Evolutionary conservation across 345 rosid genomes (phyloP), one percentile per base, ranked within the genome.

Genomic region (Citrus australasica): DNA sequence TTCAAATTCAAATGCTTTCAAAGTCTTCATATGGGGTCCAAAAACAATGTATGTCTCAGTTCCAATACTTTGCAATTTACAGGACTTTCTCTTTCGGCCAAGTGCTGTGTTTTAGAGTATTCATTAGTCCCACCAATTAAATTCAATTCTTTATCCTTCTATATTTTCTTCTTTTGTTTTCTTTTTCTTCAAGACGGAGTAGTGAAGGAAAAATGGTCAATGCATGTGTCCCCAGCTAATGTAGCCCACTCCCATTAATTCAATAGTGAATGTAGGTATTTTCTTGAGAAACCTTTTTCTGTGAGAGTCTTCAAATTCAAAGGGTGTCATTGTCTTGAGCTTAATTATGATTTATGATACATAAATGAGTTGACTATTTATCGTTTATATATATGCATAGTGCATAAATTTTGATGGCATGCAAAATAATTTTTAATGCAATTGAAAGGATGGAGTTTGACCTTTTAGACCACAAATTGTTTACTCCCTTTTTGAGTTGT

Each of bases 1-100:
- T 62, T 2, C 35, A 76, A 69, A 73, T 74, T 82, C 73, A 61
- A 48, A 21, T 55, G 53, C 76, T 69, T 68, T 11, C 27, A 77
- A 71, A 77, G 76, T 80, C 76, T 80, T 69, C 75, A 7, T 32
- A 69, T 80, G 82, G 83, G 86, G 61, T 74, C 82, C 40, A 30
- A 65, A 27, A 13, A 11, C 27, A 40, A 17, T 17, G 71, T 42
- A 28, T 38, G 14, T 24, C 68, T 24, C 55, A 2, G 1, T 74
- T 14, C 22, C 59, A 42, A 62, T 8, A 62, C 60, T 62, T 46
- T 5, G 10, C 11, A 16, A 14, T 37, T 59, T 25, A 16, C 22
- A 19, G 55, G 40, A 6, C 21, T 74, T 27, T 74, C 69, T 74
- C 77, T 74, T 74, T 74, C 59, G 68, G 77, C 58, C 77, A 61